These are phyloP conservation scores for Metschnikowia matae DNA, from an alignment of 805 yeast genomes.

Conservation along the genomic window DNA sequence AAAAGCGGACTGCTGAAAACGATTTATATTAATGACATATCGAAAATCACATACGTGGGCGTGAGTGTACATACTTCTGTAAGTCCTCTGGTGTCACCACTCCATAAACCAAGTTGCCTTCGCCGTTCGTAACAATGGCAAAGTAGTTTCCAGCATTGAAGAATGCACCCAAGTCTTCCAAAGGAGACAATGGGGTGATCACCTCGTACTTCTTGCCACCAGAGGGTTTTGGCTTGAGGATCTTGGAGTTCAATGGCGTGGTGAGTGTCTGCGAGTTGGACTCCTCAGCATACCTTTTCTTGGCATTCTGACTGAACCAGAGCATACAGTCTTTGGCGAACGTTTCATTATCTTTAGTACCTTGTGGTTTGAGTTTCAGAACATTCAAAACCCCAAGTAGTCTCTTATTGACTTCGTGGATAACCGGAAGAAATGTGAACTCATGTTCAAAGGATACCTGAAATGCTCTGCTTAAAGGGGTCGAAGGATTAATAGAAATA, in stretches of 20 bases:
- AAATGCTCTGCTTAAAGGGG: constrained; percentile 45
- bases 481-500: constrained; percentile 46
- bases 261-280: constrained; percentile 7
- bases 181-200: constrained; percentile 52
- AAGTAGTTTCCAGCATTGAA: constrained; percentile 48
- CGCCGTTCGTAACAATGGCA: constrained; percentile 54
- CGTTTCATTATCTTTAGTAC: constrained; percentile 11
- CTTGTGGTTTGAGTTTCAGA: constrained; percentile 29
- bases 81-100: constrained; percentile 46
- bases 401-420: constrained; percentile 42
- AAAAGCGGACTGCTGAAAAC: background rate
- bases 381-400: constrained; percentile 48
- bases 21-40: background rate
- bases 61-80: constrained; percentile 21
- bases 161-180: constrained; percentile 50
- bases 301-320: constrained; percentile 40
- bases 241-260: constrained; percentile 29
- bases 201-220: constrained; percentile 34
- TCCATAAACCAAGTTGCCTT: constrained; percentile 52
- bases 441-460: constrained; percentile 54
- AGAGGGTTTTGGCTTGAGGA: constrained; percentile 30
- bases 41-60: constrained; percentile 15
- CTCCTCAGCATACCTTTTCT: constrained; percentile 29
- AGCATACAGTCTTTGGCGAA: constrained; percentile 34
- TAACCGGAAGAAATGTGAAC: constrained; percentile 52